Evolutionary conservation across 2,329 filamentous ascomycete genomes (phyloP), one percentile per base, ranked within the genome.

Genomic region (Arthroderma sp.): DNA sequence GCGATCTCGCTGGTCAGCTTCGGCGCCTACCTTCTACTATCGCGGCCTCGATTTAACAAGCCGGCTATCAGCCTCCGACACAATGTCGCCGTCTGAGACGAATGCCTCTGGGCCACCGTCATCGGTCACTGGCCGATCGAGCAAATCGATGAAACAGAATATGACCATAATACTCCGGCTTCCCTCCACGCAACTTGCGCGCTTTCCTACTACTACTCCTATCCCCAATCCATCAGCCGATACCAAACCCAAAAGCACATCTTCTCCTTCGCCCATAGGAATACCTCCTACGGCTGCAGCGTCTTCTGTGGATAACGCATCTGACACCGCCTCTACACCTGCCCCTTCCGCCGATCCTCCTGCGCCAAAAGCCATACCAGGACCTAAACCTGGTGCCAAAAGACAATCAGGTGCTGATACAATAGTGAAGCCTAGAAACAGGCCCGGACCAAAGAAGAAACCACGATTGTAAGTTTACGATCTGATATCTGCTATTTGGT

Each of bases 381-480:
- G 82, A 52, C 75, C 77, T 22, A 82, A 83, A 55, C 71, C 76
- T 34, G 77, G 72, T 45, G 72, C 70, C 47, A 82, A 83, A 66
- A 72, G 78, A 59, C 65, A 66, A 49, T 62, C 64, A 47, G 66
- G 64, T 56, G 65, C 68, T 57, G 84, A 88, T 51, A 72, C 70
- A 31, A 59, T 69, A 28, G 71, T 80, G n/a, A 87, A 84, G 64
- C 72, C 80, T 44, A 73, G 85, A 60, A 83, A 83, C 60, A 93
- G 94, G 69, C 89, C 91, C 5, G 89, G 89, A 5, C 89, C 89
- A 0, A 96, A 95, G 77, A 94, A 95, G 78, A 94, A 93, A 70
- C 81, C 84, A 53, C 81, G 83, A 73, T 68, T 94, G 89, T 95
- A 82, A 69, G 87, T 82, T 29, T 6, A 9, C 32, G 15, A 22